These are phyloP conservation scores for Ganoderma resinaceum DNA, from an alignment of 1,284 basidiomycete species.

Conservation along the genomic window DNA sequence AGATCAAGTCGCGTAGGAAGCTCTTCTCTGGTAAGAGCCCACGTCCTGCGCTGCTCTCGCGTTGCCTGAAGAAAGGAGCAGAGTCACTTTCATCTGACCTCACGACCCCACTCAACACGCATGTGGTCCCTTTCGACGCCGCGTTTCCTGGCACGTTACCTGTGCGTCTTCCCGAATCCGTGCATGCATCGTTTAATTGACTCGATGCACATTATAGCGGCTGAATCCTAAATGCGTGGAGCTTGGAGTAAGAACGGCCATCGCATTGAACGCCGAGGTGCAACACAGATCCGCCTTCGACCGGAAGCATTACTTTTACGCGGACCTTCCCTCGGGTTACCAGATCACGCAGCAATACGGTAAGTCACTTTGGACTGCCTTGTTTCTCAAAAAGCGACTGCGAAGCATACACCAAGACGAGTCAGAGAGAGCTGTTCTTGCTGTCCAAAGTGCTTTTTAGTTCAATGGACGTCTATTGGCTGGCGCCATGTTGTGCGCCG, in stretches of 20 bases:
- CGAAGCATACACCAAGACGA: not conserved
- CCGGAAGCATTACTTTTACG: slow-evolving; percentile 98
- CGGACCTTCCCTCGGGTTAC: slow-evolving; percentile 93
- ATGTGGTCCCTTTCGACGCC: slow-evolving; percentile 87
- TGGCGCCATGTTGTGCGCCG: not conserved
- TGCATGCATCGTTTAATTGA: slow-evolving; percentile 3
- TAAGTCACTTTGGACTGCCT: slow-evolving; percentile 42
- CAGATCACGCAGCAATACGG: slow-evolving; percentile 98
- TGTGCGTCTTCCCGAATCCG: slow-evolving; percentile 50
- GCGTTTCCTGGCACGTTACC: slow-evolving; percentile 95
- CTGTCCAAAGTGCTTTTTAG: not conserved
- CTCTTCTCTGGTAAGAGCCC: slow-evolving; percentile 83
- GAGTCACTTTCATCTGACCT: slow-evolving; percentile 54
- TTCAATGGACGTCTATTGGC: not conserved
- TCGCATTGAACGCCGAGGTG: slow-evolving; percentile 81
- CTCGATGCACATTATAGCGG: slow-evolving; percentile 50
- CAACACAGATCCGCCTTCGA: slow-evolving; percentile 87
- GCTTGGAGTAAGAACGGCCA: slow-evolving; percentile 82
- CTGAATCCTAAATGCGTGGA: slow-evolving; percentile 85
- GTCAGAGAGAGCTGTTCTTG: too few species aligned
- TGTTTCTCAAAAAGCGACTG: not conserved
- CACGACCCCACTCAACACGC: slow-evolving; percentile 69
- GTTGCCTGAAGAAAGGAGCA: slow-evolving; percentile 10
- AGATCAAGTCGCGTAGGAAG: slow-evolving; percentile 88
- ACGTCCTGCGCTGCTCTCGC: not conserved